These are phyloP conservation scores for Coemansia sp. DNA, from an alignment of 192 early-diverging fungal genomes.

Conservation along the genomic window DNA sequence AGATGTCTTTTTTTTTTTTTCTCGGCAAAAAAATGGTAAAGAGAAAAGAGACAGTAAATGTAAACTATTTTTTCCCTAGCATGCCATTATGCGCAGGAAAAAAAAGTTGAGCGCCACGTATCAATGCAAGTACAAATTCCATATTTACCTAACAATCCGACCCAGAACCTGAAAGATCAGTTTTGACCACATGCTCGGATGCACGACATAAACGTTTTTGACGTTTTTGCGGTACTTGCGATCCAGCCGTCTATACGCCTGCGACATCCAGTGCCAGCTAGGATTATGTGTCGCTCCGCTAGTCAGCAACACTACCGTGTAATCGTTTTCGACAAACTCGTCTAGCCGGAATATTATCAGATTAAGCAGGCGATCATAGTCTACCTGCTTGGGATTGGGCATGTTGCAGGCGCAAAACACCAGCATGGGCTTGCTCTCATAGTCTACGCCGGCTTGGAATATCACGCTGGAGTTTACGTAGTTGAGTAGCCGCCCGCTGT, in stretches of 20 bases:
- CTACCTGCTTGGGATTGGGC: slow-evolving; percentile 64
- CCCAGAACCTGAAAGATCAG: slow-evolving; percentile 41
- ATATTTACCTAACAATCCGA: slow-evolving; percentile 39
- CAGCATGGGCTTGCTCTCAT: slow-evolving; percentile 76
- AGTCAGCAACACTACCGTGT: slow-evolving; percentile 82
- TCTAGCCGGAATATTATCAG: slow-evolving; percentile 63
- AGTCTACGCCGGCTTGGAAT: slow-evolving; percentile 71
- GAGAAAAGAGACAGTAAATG: neutral
- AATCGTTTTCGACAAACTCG: slow-evolving; percentile 85
- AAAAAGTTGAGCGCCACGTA: slow-evolving; percentile 1
- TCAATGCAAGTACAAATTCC: neutral
- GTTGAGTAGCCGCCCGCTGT: slow-evolving; percentile 34
- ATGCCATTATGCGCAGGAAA: neutral
- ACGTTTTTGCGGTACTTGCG: slow-evolving; percentile 92
- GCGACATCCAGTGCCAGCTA: slow-evolving; percentile 77
- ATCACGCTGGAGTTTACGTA: slow-evolving; percentile 46
- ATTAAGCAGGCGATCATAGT: slow-evolving; percentile 78
- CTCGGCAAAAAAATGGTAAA: too few relatives aligned
- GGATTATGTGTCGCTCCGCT: slow-evolving; percentile 71
- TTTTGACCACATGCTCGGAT: slow-evolving; percentile 72
- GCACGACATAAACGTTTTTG: slow-evolving; percentile 86
- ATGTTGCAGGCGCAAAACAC: slow-evolving; percentile 81
- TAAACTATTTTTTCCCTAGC: too few relatives aligned
- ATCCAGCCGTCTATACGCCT: slow-evolving; percentile 73
- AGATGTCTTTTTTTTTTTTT: too few relatives aligned